phyloP scores from a whole-genome alignment of 2,329 filamentous ascomycete species.

The Fusarium haematococcum region DNA sequence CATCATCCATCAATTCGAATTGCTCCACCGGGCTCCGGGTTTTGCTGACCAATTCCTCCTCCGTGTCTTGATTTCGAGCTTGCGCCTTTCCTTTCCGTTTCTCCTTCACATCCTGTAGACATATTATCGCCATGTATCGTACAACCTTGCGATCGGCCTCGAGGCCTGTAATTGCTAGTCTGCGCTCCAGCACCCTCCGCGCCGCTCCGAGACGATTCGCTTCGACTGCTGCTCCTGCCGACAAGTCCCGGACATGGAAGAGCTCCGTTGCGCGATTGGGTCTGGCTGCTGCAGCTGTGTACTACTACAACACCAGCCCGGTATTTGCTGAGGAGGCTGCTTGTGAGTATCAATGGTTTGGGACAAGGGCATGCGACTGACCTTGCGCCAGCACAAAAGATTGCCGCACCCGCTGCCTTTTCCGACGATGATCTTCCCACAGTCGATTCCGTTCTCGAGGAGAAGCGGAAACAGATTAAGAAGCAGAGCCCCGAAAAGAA shows the following conservation, averaged over 20 bases:
- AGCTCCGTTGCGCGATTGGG: conserved; percentile 79
- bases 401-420: conserved; percentile 62
- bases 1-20: conserved; percentile 24
- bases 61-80: conserved; percentile 17
- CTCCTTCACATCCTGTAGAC: conserved; percentile 2
- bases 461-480: conserved; percentile 66
- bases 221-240: conserved; percentile 65
- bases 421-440: conserved; percentile 70
- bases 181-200: conserved; percentile 55
- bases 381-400: conserved; percentile 41
- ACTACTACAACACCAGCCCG: conserved; percentile 93
- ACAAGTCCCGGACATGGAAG: conserved; percentile 85
- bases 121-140: conserved; percentile 61
- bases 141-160: conserved; percentile 62
- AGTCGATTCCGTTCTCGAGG: conserved; percentile 74
- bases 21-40: conserved; percentile 20
- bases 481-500: conserved; percentile 40
- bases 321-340: conserved; percentile 86
- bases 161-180: conserved; percentile 55
- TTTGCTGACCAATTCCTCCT: conserved; percentile 40
- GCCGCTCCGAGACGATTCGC: conserved; percentile 62
- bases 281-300: conserved; percentile 80
- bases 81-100: conserved; percentile 5
- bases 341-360: conserved; percentile 64
- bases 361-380: conserved; percentile 15